Evolutionary conservation across 148 eudicot species (phyloP).

Genomic region (Rhododendron molle): DNA sequence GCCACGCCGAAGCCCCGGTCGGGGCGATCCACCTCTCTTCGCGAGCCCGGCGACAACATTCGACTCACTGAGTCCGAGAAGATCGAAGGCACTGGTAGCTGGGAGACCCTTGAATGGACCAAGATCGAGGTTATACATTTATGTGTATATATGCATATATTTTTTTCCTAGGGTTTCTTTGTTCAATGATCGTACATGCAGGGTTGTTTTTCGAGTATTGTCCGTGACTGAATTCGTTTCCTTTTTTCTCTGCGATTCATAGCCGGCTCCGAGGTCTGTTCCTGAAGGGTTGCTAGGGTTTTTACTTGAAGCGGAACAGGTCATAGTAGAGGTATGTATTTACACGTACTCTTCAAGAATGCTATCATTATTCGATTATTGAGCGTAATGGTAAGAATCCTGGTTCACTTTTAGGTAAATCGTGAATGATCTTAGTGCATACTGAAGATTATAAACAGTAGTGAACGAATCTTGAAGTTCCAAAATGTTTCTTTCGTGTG

Average conservation of each 20-base stretch:
- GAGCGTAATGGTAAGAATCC: neutral
- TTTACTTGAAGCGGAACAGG: constrained; percentile 79
- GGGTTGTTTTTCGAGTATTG: neutral
- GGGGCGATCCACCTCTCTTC: constrained; percentile 28
- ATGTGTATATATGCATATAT: neutral
- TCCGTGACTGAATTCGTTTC: constrained; percentile 1
- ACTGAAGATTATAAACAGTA: neutral
- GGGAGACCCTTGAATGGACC: constrained; percentile 91
- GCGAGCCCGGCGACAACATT: constrained; percentile 25
- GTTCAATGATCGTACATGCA: neutral
- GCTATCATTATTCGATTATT: neutral
- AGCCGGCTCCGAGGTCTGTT: constrained; percentile 60
- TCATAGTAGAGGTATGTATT: constrained; percentile 53
- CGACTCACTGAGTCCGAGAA: constrained; percentile 57
- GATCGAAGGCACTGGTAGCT: constrained; percentile 66
- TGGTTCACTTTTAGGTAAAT: neutral
- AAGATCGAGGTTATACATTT: constrained; percentile 51
- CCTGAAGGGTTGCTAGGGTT: constrained; percentile 55
- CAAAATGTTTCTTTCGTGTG: too few relatives aligned
- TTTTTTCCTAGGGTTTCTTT: neutral
- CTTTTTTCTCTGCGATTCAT: constrained; percentile 4
- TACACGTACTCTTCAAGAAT: neutral
- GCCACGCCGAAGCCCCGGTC: constrained; percentile 37
- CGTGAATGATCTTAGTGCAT: neutral
- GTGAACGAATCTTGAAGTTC: neutral